Percentiles rank a stretch among this genome's conserved stretches.
Conservation (phyloP, 2,329 filamentous ascomycete genomes). For the Beauveria caledonica region DNA sequence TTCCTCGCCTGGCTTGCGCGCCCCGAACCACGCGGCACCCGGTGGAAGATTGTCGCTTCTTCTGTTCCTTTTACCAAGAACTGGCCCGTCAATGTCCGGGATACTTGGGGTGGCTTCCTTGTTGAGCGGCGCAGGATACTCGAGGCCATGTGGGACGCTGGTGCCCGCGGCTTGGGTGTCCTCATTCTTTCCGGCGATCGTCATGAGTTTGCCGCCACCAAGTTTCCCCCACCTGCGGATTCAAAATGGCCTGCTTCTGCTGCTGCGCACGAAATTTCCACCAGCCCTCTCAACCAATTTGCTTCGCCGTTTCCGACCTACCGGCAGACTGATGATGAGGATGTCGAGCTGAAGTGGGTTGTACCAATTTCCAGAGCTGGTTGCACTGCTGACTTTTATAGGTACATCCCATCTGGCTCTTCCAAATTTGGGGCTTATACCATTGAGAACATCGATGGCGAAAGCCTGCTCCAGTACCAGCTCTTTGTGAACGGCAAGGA, state of each 20-base stretch:
- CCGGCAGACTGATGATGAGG: slow-evolving; percentile 68
- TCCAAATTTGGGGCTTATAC: slow-evolving; percentile 73
- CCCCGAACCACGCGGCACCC: slow-evolving; percentile 66
- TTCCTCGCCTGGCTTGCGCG: slow-evolving; percentile 68
- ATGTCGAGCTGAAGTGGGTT: slow-evolving; percentile 74
- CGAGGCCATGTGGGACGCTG: slow-evolving; percentile 85
- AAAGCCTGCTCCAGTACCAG: slow-evolving; percentile 68
- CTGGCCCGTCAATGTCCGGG: slow-evolving; percentile 78
- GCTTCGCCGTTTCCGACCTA: slow-evolving; percentile 83
- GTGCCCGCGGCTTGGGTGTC: slow-evolving; percentile 66
- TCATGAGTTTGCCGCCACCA: slow-evolving; percentile 94
- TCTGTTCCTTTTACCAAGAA: slow-evolving; percentile 97
- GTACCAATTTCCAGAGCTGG: too few relatives aligned
- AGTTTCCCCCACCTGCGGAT: slow-evolving; percentile 54
- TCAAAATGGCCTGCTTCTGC: slow-evolving; percentile 55
- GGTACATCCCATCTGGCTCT: slow-evolving; percentile 74
- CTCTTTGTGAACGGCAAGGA: slow-evolving; percentile 76
- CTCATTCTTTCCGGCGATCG: slow-evolving; percentile 83
- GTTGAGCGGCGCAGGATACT: slow-evolving; percentile 70
- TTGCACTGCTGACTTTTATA: slow-evolving; percentile 20
- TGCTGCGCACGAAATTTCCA: slow-evolving; percentile 83
- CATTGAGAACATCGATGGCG: slow-evolving; percentile 58
- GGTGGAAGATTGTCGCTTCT: slow-evolving; percentile 89
- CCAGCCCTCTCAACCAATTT: slow-evolving; percentile 87
- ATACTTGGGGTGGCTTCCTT: slow-evolving; percentile 93